Conservation (phyloP, 495 filamentous ascomycete genomes). For the Podospora pseudopauciseta region DNA sequence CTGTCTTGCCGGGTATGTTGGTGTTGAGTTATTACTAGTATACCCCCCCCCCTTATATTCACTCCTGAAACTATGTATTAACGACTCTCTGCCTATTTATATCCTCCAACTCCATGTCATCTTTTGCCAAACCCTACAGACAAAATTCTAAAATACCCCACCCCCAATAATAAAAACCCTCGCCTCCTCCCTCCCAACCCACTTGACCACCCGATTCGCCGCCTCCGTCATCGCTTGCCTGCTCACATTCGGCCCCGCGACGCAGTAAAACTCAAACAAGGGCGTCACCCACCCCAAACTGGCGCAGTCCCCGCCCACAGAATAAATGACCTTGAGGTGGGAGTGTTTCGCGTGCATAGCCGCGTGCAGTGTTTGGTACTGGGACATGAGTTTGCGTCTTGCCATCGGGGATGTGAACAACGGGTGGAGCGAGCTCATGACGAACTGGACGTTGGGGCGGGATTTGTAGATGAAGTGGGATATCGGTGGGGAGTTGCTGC, state of each 20-base stretch:
- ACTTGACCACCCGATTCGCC: conserved; percentile 81
- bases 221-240: conserved; percentile 77
- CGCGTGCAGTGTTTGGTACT: conserved; percentile 81
- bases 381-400: conserved; percentile 70
- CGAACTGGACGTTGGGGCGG: conserved; percentile 88
- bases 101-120: no score
- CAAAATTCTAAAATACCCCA: conserved; percentile 55
- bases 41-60: background rate
- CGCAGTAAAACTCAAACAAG: conserved; percentile 87
- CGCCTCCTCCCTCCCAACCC: conserved; percentile 88
- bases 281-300: conserved; percentile 89
- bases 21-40: background rate
- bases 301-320: conserved; percentile 65
- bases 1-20: background rate
- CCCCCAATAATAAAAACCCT: conserved; percentile 92
- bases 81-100: no score
- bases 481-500: conserved; percentile 47
- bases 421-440: conserved; percentile 78
- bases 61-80: no score
- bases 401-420: conserved; percentile 53
- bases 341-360: conserved; percentile 76
- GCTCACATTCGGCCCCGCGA: conserved; percentile 74
- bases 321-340: conserved; percentile 81
- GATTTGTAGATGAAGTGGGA: conserved; percentile 95
- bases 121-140: no score